Percentiles rank a stretch among this genome's conserved stretches.
Evolutionary conservation across 2,329 filamentous ascomycete species (phyloP).

Genomic region (Cercospora berteroae): DNA sequence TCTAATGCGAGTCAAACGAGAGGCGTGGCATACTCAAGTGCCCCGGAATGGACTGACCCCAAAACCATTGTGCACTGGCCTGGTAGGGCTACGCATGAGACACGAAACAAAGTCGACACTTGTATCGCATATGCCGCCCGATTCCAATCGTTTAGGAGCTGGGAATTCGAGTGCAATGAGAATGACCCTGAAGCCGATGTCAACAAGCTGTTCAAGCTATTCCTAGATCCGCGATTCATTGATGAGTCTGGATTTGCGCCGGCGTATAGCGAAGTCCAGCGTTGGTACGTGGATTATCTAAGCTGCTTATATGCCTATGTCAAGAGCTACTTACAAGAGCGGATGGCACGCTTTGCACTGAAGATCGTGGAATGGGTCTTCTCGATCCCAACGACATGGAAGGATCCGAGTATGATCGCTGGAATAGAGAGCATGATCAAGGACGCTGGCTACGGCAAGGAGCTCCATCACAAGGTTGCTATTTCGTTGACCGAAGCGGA

Average conservation of each 20-base stretch:
- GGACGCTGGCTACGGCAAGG: slow-evolving; percentile 5
- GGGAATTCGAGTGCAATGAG: slow-evolving; percentile 26
- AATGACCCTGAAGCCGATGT: slow-evolving; percentile 13
- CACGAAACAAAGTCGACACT: slow-evolving; percentile 27
- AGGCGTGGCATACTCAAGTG: slow-evolving; percentile 17
- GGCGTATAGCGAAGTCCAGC: slow-evolving; percentile 12
- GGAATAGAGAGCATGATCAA: slow-evolving; percentile 1
- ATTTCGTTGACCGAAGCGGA: slow-evolving; percentile 56
- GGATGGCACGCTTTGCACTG: slow-evolving; percentile 2
- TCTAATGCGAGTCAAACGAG: not conserved
- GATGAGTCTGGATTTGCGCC: slow-evolving; percentile 3
- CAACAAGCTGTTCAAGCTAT: slow-evolving; percentile 27
- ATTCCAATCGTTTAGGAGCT: slow-evolving; percentile 6
- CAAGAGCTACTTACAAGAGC: slow-evolving; percentile 11
- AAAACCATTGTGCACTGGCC: slow-evolving; percentile 28
- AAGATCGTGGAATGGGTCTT: slow-evolving; percentile 13
- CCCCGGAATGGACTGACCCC: slow-evolving; percentile 22
- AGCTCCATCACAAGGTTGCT: not conserved
- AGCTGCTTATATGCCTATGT: slow-evolving; percentile 13
- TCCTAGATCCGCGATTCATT: slow-evolving; percentile 24
- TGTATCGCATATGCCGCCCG: slow-evolving; percentile 15
- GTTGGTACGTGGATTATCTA: slow-evolving; percentile 23
- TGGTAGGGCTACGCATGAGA: slow-evolving; percentile 18
- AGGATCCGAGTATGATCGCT: not conserved
- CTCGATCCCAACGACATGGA: not conserved